Conservation (phyloP, 2,329 filamentous ascomycete species). For the Decorospora gaudefroyi region DNA sequence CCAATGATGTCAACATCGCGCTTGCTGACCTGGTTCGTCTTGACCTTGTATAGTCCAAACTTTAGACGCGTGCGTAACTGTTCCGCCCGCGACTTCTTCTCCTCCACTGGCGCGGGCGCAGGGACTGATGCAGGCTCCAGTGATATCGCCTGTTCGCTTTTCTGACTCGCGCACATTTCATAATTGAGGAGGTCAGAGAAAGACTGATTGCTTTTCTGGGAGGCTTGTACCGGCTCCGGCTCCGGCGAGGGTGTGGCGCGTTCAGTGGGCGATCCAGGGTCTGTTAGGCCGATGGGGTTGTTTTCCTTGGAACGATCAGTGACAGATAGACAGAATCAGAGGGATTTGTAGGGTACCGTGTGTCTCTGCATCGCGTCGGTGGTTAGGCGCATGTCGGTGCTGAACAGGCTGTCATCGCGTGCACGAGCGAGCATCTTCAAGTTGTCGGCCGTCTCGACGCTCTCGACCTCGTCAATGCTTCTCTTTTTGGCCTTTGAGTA, state of each 20-base stretch:
- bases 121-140: slow-evolving; percentile 8
- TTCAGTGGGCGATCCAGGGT: slow-evolving; percentile 43
- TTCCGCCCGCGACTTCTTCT: slow-evolving; percentile 61
- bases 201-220: slow-evolving; percentile 47
- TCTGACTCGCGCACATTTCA: slow-evolving; percentile 51
- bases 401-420: slow-evolving; percentile 23
- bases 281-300: slow-evolving; percentile 32
- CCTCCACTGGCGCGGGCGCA: slow-evolving; percentile 14
- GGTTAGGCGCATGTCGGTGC: slow-evolving; percentile 27
- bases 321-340: slow-evolving; percentile 21
- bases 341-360: slow-evolving; percentile 26
- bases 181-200: slow-evolving; percentile 57
- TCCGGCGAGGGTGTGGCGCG: slow-evolving; percentile 34
- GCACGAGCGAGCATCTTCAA: slow-evolving; percentile 35
- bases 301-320: slow-evolving; percentile 34
- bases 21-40: slow-evolving; percentile 70
- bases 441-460: slow-evolving; percentile 32
- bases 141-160: slow-evolving; percentile 27
- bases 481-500: slow-evolving; percentile 41
- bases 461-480: slow-evolving; percentile 45
- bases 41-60: slow-evolving; percentile 75
- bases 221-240: slow-evolving; percentile 25
- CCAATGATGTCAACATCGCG: slow-evolving; percentile 63
- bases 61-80: slow-evolving; percentile 69
- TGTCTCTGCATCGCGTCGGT: slow-evolving; percentile 33